Conservation (phyloP, 352 stramenopile genomes). For the Globisporangium parvum region DNA sequence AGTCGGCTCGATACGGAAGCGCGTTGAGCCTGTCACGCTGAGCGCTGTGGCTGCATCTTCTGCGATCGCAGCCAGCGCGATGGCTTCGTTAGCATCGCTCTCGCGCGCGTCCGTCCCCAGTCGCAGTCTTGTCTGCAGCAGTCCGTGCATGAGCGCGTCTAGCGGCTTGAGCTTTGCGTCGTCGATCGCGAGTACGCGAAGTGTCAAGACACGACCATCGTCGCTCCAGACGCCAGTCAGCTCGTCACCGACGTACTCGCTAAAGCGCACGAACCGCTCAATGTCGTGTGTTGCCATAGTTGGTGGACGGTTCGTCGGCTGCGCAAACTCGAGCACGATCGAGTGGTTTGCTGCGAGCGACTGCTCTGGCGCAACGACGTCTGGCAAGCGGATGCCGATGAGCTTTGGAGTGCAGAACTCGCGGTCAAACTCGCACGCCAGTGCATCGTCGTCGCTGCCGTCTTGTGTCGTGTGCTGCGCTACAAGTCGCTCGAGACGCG, state of each 20-base stretch:
- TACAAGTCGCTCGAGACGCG: neutral
- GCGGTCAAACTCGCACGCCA: conserved; percentile 47
- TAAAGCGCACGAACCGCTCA: conserved; percentile 39
- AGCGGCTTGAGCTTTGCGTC: conserved; percentile 26
- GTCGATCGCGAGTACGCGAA: conserved; percentile 37
- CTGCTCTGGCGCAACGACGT: conserved; percentile 17
- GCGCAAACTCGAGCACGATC: conserved; percentile 48
- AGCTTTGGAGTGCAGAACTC: conserved; percentile 50
- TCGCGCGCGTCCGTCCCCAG: conserved; percentile 9
- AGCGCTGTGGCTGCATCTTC: neutral
- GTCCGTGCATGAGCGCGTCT: conserved; percentile 34
- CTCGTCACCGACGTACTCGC: conserved; percentile 51
- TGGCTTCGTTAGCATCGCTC: neutral
- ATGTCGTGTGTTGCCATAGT: conserved; percentile 34
- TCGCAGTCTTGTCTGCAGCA: conserved; percentile 23
- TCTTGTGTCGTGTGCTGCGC: neutral
- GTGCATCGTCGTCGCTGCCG: neutral
- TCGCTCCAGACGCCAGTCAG: conserved; percentile 29
- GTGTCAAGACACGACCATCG: conserved; percentile 31
- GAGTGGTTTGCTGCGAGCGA: conserved; percentile 33
- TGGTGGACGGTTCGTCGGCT: conserved; percentile 41
- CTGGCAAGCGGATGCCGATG: conserved; percentile 38
- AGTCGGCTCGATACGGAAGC: conserved; percentile 31
- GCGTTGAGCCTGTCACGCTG: conserved; percentile 6
- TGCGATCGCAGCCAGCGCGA: neutral